phyloP scores from a whole-genome alignment of 148 eudicot genomes.

The Hydrangea macrophylla region DNA sequence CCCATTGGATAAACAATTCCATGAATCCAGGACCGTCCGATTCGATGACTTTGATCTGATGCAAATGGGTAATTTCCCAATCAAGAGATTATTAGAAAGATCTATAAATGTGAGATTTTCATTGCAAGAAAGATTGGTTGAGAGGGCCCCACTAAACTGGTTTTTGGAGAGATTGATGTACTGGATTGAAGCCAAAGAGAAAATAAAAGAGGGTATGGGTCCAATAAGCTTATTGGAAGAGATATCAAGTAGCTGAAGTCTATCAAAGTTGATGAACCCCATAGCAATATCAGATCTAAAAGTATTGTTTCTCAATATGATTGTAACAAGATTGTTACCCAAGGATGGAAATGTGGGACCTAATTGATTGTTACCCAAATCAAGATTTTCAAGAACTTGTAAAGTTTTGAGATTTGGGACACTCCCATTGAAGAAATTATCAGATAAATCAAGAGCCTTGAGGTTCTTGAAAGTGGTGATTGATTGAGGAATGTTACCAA shows the following conservation, averaged over 20 bases:
- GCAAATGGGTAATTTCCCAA: constrained; percentile 66
- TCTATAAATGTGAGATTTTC: constrained; percentile 55
- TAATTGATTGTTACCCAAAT: constrained; percentile 59
- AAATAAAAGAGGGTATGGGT: constrained; percentile 51
- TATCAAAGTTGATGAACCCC: constrained; percentile 28
- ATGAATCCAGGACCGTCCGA: constrained; percentile 42
- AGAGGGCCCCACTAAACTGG: constrained; percentile 64
- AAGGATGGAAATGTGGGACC: constrained; percentile 72
- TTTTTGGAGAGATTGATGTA: constrained; percentile 57
- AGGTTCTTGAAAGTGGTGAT: constrained; percentile 42
- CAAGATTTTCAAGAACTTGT: constrained; percentile 49
- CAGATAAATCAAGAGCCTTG: constrained; percentile 37
- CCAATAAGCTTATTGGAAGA: constrained; percentile 70
- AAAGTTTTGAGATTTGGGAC: constrained; percentile 59
- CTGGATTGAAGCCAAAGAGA: constrained; percentile 55
- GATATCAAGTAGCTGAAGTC: constrained; percentile 54
- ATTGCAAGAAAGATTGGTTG: constrained; percentile 43
- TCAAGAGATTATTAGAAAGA: constrained; percentile 66
- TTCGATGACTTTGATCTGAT: constrained; percentile 39
- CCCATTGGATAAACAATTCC: constrained; percentile 65
- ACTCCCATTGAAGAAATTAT: constrained; percentile 72
- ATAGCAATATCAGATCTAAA: constrained; percentile 58
- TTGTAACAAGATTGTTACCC: constrained; percentile 38
- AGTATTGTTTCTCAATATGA: constrained; percentile 55
- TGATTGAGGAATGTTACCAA: constrained; percentile 57